Evolutionary conservation across 192 early-diverging fungal species (phyloP).

Genomic region (Coemansia sp.): DNA sequence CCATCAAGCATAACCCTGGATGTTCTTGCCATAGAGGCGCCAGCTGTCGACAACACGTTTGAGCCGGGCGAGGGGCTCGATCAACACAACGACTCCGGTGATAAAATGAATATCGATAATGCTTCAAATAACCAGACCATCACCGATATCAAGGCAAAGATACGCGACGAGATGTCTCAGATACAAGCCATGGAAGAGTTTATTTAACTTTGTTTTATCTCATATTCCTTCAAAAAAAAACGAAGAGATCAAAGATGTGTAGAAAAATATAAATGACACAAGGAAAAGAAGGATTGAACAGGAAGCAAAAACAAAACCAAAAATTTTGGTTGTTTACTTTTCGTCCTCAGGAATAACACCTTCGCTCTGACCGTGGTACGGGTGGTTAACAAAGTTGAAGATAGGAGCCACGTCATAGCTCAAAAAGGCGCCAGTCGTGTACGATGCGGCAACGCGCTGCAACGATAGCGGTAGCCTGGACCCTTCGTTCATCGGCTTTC

Average conservation of each 20-base stretch:
- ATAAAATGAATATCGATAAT: slow-evolving; percentile 4
- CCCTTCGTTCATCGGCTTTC: slow-evolving; percentile 67
- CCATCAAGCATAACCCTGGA: slow-evolving; percentile 64
- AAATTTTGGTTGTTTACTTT: slow-evolving; percentile 6
- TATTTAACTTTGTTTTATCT: slow-evolving; percentile 6
- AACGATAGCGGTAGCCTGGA: slow-evolving; percentile 57
- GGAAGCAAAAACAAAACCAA: background rate
- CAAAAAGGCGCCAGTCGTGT: slow-evolving; percentile 67
- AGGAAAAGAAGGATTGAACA: slow-evolving; percentile 6
- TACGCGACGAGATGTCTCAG: slow-evolving; percentile 49
- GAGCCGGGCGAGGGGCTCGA: slow-evolving; percentile 76
- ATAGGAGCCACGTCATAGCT: slow-evolving; percentile 68
- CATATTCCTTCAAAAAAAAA: background rate
- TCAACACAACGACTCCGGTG: background rate
- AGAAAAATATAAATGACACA: background rate
- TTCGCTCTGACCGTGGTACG: slow-evolving; percentile 64
- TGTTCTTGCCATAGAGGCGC: slow-evolving; percentile 60
- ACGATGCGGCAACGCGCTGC: slow-evolving; percentile 61
- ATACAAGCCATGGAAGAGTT: slow-evolving; percentile 53
- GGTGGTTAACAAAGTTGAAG: slow-evolving; percentile 80
- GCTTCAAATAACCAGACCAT: slow-evolving; percentile 31
- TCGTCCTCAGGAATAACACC: slow-evolving; percentile 49
- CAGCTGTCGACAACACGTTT: slow-evolving; percentile 67
- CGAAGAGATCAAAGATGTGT: background rate
- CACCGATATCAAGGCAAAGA: slow-evolving; percentile 43